Base-by-base conservation (phyloP, 2,329 filamentous ascomycete genomes). In the Rutstroemia sp. region DNA sequence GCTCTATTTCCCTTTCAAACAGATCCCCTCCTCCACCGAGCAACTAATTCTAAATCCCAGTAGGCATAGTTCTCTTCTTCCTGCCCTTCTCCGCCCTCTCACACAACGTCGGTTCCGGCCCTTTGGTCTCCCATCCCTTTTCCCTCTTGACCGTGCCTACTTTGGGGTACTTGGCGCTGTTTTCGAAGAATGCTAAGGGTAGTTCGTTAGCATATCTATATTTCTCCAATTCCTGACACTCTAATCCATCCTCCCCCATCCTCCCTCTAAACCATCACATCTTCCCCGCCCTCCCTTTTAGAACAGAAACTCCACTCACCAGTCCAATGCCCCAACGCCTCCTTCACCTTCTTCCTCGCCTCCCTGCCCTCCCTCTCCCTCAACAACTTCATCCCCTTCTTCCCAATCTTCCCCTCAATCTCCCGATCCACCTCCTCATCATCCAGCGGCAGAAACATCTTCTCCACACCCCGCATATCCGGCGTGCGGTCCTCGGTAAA, bases 391-490 rank as follows among this genome's bases (percentile, higher is more conserved):
- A 86, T 72, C 67, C 85, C 77, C 14, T 75, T 77, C 18, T 79
- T 74, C 38, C 72, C 74, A 66, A 79, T 10, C 23, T 4, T 47
- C 25, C 7, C 12, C 34, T 52, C 49, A 18, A 56, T 52, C 21
- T 45, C 72, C 38, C 68, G 65, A 70, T 92, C 87, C 25, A 87
- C 79, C 55, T 77, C 75, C 0, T 79, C 75, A 66, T 86, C 78
- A 69, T 86, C 82, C 37, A 82, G 65, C 1, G 83, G 83, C 8
- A 92, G 70, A 73, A 83, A 97, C 81, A 95, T 94, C 61, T 85
- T 80, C 74, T 97, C 94, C 4, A 90, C 86, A 47, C 94, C 94
- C 59, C 88, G 82, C 70, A 96, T 75, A 74, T 99, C 94, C 3
- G 88, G 79, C 2, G 86, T 94, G 34, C 85, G 77, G 76, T 99